Conservation (phyloP, 2,329 filamentous ascomycete species). For the Venturia nashicola region DNA sequence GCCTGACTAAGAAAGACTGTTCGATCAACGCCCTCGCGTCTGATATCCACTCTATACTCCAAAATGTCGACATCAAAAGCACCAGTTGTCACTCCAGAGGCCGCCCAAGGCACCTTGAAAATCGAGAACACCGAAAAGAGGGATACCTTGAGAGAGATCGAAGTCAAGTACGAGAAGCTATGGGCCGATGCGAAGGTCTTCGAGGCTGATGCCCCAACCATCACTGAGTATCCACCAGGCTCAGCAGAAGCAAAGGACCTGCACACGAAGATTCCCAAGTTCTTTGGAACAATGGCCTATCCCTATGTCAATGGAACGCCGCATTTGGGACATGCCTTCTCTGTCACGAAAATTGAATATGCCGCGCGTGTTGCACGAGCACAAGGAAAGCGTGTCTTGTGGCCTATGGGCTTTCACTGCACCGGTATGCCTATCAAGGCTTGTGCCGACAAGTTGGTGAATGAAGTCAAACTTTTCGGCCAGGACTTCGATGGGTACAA, state of each 20-base stretch:
- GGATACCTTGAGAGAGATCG: conserved; percentile 66
- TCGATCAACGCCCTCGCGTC: neutral
- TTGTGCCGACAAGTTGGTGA: conserved; percentile 84
- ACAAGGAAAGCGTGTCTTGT: conserved; percentile 77
- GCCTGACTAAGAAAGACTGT: neutral
- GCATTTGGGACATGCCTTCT: conserved; percentile 83
- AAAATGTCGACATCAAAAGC: conserved; percentile 36
- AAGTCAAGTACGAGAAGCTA: conserved; percentile 85
- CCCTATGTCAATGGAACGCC: conserved; percentile 37
- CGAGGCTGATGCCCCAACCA: conserved; percentile 72
- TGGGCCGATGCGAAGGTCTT: conserved; percentile 72
- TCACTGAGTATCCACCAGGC: conserved; percentile 62
- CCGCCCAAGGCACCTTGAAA: conserved; percentile 50
- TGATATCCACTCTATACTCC: conserved; percentile 10
- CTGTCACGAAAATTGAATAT: conserved; percentile 87
- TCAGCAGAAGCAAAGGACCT: conserved; percentile 63
- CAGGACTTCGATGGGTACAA: conserved; percentile 70
- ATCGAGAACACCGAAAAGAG: conserved; percentile 75
- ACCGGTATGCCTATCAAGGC: conserved; percentile 98
- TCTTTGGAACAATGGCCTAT: conserved; percentile 47
- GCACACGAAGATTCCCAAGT: conserved; percentile 75
- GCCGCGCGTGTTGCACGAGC: conserved; percentile 75
- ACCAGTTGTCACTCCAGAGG: conserved; percentile 42
- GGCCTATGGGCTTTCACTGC: conserved; percentile 89
- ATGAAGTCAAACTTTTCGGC: conserved; percentile 83